Evolutionary conservation across 1,139 yeast genomes (phyloP), one percentile per base, ranked within the genome.

Genomic region (Candida glucosophila): DNA sequence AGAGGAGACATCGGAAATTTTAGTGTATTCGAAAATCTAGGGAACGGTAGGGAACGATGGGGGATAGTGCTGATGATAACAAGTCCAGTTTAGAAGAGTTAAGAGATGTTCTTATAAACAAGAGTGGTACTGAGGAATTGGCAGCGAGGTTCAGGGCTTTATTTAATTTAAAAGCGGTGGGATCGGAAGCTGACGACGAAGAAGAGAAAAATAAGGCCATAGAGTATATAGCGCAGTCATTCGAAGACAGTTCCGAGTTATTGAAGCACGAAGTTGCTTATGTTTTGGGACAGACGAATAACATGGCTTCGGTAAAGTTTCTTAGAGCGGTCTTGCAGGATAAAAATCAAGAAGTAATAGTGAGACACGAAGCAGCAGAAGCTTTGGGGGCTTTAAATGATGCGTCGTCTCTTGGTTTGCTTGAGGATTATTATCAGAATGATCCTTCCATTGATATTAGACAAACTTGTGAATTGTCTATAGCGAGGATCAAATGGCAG

Each of bases 281-380:
- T 44, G 97, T 90, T n/a, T 63, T 92, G 36, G 99, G 99, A 22
- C 99, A 92, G 56, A 86, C 96, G 27, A 77, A 80, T 47, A 88
- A 88, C 56, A 49, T 77, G 39, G 55, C 71, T 29, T 88, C 95
- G 30, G 82, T 92, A 29, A 77, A 79, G 23, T 67, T 73, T 30
- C 67, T 92, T 36, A 71, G 85, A 49, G 63, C 67, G n/a, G 93
- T 83, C 18, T 67, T 90, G 41, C 55, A 59, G 30, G 78, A 80
- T 48, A 44, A 62, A 25, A 58, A 61, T 31, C 97, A 92, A 58
- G 90, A 80, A 49, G 66, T 82, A 32, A 92, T 92, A 97, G 99
- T 92, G 19, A 80, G 99, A 54, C 99, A 92, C 52, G 99, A 92
- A 55, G 98, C 98, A 12, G 98, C 98, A 8, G 99, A 92, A 57